Percentiles rank a stretch among this genome's conserved stretches.
These are phyloP conservation scores for Calcarisporium arbuscula DNA, from an alignment of 2,329 filamentous ascomycete genomes.

Conservation along the genomic window DNA sequence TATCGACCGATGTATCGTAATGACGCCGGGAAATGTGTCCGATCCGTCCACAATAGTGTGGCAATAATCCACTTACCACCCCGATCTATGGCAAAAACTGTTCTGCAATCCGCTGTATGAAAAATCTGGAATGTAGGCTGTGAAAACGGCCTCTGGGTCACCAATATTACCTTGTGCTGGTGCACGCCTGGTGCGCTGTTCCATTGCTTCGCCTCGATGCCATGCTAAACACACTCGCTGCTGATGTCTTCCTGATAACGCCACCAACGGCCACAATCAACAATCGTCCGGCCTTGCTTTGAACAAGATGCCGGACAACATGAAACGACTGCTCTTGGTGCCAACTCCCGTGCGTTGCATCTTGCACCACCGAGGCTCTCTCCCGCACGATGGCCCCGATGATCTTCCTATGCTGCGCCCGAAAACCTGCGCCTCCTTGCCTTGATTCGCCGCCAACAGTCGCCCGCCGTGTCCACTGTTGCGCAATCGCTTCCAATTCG, in stretches of 20 bases:
- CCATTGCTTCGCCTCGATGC: conserved; percentile 1
- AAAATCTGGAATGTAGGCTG: conserved; percentile 7
- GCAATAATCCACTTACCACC: conserved; percentile 7
- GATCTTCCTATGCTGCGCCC: background rate
- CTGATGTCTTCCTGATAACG: conserved; percentile 4
- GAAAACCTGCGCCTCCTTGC: background rate
- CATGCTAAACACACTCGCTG: conserved; percentile 3
- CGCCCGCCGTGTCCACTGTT: background rate
- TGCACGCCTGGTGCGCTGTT: background rate
- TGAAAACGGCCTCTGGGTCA: conserved; percentile 6
- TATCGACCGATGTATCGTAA: conserved; percentile 1
- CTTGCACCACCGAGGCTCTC: background rate
- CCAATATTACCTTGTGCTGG: background rate
- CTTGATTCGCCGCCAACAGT: background rate
- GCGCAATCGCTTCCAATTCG: background rate
- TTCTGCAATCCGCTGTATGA: conserved; percentile 1
- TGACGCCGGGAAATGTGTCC: background rate
- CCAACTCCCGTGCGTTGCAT: background rate
- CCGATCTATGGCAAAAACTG: conserved; percentile 1
- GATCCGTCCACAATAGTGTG: conserved; percentile 6
- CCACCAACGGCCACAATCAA: conserved; percentile 2
- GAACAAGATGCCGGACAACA: conserved; percentile 1
- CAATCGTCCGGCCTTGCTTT: background rate
- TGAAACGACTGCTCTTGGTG: conserved; percentile 5
- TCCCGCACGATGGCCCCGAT: background rate